Conservation (phyloP, 1,139 yeast genomes). For the Kluyveromyces sp. region DNA sequence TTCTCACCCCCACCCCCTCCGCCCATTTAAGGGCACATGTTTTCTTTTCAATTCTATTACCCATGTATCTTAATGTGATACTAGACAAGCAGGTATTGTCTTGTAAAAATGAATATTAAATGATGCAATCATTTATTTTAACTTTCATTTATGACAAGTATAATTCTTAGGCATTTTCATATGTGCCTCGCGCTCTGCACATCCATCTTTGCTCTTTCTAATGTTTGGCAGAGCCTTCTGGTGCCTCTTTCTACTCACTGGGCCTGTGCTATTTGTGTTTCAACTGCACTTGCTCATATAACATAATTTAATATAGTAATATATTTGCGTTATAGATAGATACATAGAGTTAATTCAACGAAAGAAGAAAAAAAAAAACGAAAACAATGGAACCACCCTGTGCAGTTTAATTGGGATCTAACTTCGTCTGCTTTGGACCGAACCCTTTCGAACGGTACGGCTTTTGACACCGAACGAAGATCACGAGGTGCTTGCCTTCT, state of each 20-base stretch:
- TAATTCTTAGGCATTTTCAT: background rate
- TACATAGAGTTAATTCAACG: too few relatives aligned
- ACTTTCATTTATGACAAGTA: background rate
- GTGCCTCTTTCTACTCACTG: background rate
- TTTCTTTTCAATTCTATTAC: background rate
- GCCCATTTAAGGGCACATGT: background rate
- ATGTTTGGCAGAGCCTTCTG: background rate
- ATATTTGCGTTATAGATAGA: too few relatives aligned
- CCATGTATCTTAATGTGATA: background rate
- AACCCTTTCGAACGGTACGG: too few relatives aligned
- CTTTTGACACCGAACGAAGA: too few relatives aligned
- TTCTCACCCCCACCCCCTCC: background rate
- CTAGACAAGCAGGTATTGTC: background rate
- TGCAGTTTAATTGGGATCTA: too few relatives aligned
- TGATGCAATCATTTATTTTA: background rate
- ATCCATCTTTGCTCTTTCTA: constrained; percentile 2
- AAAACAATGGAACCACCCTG: too few relatives aligned
- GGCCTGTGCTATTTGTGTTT: too few relatives aligned
- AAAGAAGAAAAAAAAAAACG: too few relatives aligned
- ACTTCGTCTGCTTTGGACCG: too few relatives aligned
- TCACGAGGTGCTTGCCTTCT: background rate
- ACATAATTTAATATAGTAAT: too few relatives aligned
- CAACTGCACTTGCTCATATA: too few relatives aligned
- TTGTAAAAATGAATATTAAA: background rate
- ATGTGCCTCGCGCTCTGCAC: background rate